Base-by-base conservation (phyloP, 139 green algal species). In the Chlorokybus atmophyticus region DNA sequence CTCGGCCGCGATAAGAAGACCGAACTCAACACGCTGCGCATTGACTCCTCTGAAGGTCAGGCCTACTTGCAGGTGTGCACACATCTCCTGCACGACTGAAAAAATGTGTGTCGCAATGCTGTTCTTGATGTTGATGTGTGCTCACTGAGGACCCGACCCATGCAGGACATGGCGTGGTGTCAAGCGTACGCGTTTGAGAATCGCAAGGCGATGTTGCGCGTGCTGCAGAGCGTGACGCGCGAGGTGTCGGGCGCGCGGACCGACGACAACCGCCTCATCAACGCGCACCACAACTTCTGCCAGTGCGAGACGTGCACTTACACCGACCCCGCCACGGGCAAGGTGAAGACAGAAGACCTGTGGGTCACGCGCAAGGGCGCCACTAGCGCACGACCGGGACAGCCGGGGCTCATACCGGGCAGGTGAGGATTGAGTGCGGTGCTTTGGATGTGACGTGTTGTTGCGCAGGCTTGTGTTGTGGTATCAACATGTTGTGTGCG, bases 231-330 rank as follows among this genome's bases (percentile, higher is more conserved):
- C 17, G 41, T 31, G 3, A 40, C 70, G 1, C 44, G 52, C 8
- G 40, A 64, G 24, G 62, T 71, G 24, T 64, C 50, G 14, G 30
- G 40, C 23, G 26, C 26, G 19, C 29, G n/a, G 0, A 56, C 57
- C 17, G 57, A 72, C n/a, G 44, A 57, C 27, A 3, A 55, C 2
- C 28, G 40, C 7, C 24, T 40, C 14, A 47, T 76, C 56, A 76
- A 76, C 51, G 70, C 66, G 50, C 67, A 75, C 35, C 67, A 75
- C 60, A 68, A 68, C 32, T 74, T 62, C 59, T 74, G 66, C 59
- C 24, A 65, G 29, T 74, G 60, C 40, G 54, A 70, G 40, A 30
- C 32, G 4, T 74, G 66, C 47, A 32, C 32, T 4, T 74, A 66
- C 30, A 70, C 23, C 27, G 68, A 76, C 40, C 68, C 68, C 27